Base-by-base conservation (phyloP, 768 basidiomycete genomes). In the Boletus insuetus region DNA sequence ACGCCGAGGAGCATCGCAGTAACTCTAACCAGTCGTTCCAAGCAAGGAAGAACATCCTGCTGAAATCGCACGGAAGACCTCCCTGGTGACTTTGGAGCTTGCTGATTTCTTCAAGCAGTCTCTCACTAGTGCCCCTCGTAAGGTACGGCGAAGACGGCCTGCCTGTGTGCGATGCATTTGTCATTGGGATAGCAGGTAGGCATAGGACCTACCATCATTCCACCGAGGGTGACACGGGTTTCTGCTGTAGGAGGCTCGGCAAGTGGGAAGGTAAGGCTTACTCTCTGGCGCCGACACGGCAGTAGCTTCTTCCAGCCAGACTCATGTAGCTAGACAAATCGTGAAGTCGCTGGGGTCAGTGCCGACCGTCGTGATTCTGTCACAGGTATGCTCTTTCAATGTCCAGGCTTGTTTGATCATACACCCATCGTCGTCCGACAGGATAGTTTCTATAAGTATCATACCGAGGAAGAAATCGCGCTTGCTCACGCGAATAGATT, bases 381-480 rank as follows among this genome's bases (percentile, higher is more conserved):
- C 92, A 26, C 93, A 94, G 74, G 90, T 87, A 57, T 37, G 72
- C 52, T 44, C 40, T 37, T 41, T 10, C 32, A 31, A 32, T 37
- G 12, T 14, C 42, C 17, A 22, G n/a, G 19, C 29, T 20, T 37
- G 29, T 45, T 20, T 46, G 32, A 40, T 39, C 17, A 38, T 29
- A 22, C 6, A 24, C 35, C 13, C 24, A 42, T 45, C 20, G 4
- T 45, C n/a, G 3, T 35, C 44, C 19, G 54, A 45, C 71, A 94
- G 90, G 95, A 98, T 70, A 91, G 91, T 67, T 99, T 98, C 73
- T 99, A 99, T 75, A 91, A 87, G 64, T 74, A 74, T 44, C 90
- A 93, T 63, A 80, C 79, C 4, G 79, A 82, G 3, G 91, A 95
- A 62, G 87, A 98, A 72, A 77, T 93, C 19, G 80, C 76, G 7